Evolutionary conservation across 768 basidiomycete genomes (phyloP).

Genomic region (Lepiota subincarnata): DNA sequence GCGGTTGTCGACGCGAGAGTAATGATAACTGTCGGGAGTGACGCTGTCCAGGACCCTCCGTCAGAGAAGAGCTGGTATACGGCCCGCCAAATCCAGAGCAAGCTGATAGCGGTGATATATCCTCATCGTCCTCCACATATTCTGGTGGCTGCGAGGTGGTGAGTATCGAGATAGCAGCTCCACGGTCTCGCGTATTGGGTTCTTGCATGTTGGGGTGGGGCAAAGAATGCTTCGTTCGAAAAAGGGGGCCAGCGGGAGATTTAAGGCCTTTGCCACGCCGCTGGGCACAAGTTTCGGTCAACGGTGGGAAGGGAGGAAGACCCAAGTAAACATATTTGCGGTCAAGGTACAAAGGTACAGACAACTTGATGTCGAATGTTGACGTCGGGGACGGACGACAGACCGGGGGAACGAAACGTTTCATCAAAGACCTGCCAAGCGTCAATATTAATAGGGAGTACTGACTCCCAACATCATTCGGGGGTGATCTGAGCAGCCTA

Average conservation of each 20-base stretch:
- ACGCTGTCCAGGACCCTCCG: not conserved
- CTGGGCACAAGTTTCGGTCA: too few species aligned
- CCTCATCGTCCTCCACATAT: not conserved
- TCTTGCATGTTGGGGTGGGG: not conserved
- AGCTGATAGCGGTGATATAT: conserved; percentile 2
- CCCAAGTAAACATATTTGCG: not conserved
- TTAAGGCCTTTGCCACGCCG: too few species aligned
- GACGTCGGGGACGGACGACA: not conserved
- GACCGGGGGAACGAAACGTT: too few species aligned
- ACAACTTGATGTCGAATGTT: not conserved
- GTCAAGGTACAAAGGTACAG: not conserved
- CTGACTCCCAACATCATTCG: too few species aligned
- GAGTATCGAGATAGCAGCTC: not conserved
- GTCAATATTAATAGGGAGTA: too few species aligned
- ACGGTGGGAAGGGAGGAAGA: not conserved
- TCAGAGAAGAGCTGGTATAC: not conserved
- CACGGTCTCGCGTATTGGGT: not conserved
- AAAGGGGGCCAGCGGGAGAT: too few species aligned
- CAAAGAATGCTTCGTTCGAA: not conserved
- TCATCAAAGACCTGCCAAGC: too few species aligned
- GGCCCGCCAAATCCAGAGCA: not conserved
- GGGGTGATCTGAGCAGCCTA: too few species aligned
- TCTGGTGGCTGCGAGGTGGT: not conserved
- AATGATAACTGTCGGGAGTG: not conserved
- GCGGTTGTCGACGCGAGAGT: not conserved